phyloP scores from a whole-genome alignment of 345 rosid genomes.

The Luvunga scandens region DNA sequence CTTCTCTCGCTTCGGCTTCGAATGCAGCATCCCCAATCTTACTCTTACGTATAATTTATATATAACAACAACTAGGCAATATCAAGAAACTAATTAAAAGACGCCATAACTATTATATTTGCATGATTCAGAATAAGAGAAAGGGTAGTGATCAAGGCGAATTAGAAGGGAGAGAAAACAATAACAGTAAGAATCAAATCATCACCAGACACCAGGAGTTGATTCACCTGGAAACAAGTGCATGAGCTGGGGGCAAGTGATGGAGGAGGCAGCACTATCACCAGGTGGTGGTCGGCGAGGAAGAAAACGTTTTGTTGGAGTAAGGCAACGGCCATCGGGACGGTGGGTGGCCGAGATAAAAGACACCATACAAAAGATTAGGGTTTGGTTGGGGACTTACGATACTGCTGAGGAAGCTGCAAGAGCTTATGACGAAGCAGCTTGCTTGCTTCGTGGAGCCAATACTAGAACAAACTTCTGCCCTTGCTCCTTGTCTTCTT shows the following conservation, averaged over 20 bases:
- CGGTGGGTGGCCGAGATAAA: constrained; percentile 56
- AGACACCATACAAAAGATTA: constrained; percentile 52
- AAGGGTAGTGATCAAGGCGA: constrained; percentile 7
- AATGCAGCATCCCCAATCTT: neutral
- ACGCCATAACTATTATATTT: too few relatives aligned
- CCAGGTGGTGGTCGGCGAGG: constrained; percentile 26
- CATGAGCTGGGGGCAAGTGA: constrained; percentile 23
- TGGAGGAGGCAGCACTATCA: constrained; percentile 31
- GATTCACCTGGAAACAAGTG: neutral
- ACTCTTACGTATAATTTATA: neutral
- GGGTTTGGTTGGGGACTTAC: constrained; percentile 51
- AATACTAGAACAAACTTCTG: constrained; percentile 51
- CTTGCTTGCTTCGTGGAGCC: constrained; percentile 51
- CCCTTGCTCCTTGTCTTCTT: constrained; percentile 30
- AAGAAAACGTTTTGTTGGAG: constrained; percentile 41
- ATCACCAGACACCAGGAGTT: too few relatives aligned
- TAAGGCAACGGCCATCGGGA: constrained; percentile 50
- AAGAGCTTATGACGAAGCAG: constrained; percentile 54
- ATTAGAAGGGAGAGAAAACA: neutral
- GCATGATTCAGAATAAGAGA: constrained; percentile 7
- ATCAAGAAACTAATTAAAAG: neutral
- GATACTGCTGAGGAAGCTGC: constrained; percentile 56
- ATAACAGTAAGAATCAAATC: too few relatives aligned
- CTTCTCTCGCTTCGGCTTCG: neutral
- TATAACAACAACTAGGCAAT: neutral